These are phyloP conservation scores for Purshia tridentata DNA, from an alignment of 306 rosid genomes.

Conservation along the genomic window DNA sequence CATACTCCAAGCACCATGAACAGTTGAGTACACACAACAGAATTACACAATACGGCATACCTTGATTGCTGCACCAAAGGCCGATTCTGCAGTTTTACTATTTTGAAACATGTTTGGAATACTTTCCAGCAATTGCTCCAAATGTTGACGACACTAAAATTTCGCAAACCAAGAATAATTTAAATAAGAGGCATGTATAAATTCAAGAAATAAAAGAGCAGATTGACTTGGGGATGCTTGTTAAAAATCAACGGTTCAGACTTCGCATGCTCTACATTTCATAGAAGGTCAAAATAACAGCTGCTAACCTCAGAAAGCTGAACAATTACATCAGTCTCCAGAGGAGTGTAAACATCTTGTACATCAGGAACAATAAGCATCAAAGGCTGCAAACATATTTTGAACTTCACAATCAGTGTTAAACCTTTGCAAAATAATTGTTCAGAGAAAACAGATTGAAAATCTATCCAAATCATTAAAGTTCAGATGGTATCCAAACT, in stretches of 20 bases:
- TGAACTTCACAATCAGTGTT: slow-evolving; percentile 32
- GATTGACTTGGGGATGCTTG: slow-evolving; percentile 13
- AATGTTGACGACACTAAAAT: slow-evolving; percentile 86
- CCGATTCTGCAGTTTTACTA: slow-evolving; percentile 87
- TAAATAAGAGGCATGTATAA: slow-evolving; percentile 11
- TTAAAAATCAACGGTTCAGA: slow-evolving; percentile 14
- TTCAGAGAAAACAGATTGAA: background rate
- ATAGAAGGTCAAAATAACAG: background rate
- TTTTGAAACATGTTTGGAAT: slow-evolving; percentile 88
- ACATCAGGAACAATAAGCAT: slow-evolving; percentile 99
- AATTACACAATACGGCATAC: slow-evolving; percentile 34
- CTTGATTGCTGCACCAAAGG: slow-evolving; percentile 96
- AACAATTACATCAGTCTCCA: slow-evolving; percentile 87
- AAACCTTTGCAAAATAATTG: background rate
- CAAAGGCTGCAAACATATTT: slow-evolving; percentile 60
- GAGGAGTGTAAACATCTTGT: slow-evolving; percentile 96
- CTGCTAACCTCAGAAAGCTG: slow-evolving; percentile 82
- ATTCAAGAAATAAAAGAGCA: slow-evolving; percentile 11
- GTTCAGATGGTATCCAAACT: background rate
- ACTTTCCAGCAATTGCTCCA: slow-evolving; percentile 81
- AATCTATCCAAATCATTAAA: background rate
- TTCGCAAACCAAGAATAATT: slow-evolving; percentile 21
- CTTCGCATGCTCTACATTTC: slow-evolving; percentile 1
- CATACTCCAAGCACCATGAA: background rate
- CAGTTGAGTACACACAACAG: background rate